Evolutionary conservation across 139 green algal genomes (phyloP).

Genomic region (Coccomyxa sp.): DNA sequence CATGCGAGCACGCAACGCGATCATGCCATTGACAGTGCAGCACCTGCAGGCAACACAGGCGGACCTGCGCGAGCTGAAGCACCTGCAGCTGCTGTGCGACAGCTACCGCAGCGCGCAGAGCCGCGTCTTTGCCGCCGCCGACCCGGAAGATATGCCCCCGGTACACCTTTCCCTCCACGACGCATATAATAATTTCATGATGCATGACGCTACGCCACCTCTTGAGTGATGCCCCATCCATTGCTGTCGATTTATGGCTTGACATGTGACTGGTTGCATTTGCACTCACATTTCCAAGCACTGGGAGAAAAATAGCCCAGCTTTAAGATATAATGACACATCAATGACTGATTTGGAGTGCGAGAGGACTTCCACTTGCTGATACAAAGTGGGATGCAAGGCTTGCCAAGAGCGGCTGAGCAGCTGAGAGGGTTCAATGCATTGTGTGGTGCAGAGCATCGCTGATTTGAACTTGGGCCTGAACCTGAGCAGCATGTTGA

Average conservation of each 20-base stretch:
- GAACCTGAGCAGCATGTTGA: background rate
- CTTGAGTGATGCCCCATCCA: no score
- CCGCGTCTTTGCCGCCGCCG: background rate
- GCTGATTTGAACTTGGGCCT: background rate
- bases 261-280: background rate
- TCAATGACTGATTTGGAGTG: background rate
- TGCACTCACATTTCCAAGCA: background rate
- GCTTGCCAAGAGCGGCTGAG: no score
- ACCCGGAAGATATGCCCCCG: background rate
- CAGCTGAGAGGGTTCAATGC: background rate
- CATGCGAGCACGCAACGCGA: background rate
- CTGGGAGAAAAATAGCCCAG: background rate
- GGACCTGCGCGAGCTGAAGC: background rate
- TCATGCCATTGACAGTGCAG: background rate
- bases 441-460: constrained; percentile 1
- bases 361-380: background rate
- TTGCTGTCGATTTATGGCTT: no score
- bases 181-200: background rate
- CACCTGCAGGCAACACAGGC: background rate
- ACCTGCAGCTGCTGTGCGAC: constrained; percentile 5
- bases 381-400: background rate
- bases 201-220: no score
- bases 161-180: background rate
- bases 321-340: background rate
- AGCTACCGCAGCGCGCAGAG: constrained; percentile 1